Evolutionary conservation across 768 basidiomycete genomes (phyloP), one percentile per base, ranked within the genome.

Genomic region (Xerocomus potaroensis): DNA sequence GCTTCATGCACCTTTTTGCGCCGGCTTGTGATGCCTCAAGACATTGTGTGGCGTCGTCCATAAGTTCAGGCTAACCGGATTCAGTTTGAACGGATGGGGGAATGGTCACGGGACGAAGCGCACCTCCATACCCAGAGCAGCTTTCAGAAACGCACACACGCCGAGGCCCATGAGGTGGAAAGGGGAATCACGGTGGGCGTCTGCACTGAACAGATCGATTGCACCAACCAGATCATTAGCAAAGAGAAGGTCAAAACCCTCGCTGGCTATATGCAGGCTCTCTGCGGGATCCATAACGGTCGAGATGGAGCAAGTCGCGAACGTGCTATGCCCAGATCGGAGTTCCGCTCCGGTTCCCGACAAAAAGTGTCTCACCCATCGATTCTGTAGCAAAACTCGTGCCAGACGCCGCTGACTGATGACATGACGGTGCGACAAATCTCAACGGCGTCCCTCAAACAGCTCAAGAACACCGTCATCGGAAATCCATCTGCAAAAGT

Each of bases 111-210:
- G 16, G 18, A 29, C 5, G 8, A 6, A 12, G 6, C 48, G 11
- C 30, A 83, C 84, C 76, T 91, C 88, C 80, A 89, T 80, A n/a
- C 86, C 84, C 12, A 90, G 67, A 1, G 83, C 85, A 0, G 87
- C 89, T 62, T 88, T 82, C 35, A 90, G 68, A 54, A 90, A 90
- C 1, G 79, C 77, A 48, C 81, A 83, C 0, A 83, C 80, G 14
- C 87, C 88, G 0, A 79, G 68, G 1, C 88, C 88, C 48, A 90
- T 71, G 16, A 78, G 70, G 62, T 91, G 87, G 57, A 87, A 84
- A 0, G 88, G 80, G 31, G 83, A 83, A 29, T 78, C 72, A 8
- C 66, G 60, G 21, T 43, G 24, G 1, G 9, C 2, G 22, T 56
- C 43, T 5, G 39, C 33, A 45, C 12, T 59, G 60, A 88, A 83